phyloP scores from a whole-genome alignment of 108 stramenopile species.

The Cyclotella baltica region DNA sequence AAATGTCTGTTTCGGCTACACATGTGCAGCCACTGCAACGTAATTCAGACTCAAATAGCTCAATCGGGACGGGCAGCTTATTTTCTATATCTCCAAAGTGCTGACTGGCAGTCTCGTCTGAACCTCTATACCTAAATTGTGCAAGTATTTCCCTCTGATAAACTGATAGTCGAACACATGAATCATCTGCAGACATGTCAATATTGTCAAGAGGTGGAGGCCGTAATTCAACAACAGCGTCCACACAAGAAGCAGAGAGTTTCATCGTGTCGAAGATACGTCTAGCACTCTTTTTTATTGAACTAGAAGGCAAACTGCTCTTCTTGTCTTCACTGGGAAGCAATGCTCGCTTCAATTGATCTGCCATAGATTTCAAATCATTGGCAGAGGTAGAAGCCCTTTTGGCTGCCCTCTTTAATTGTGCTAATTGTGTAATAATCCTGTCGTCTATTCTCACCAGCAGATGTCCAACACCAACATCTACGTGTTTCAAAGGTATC shows the following conservation, averaged over 20 bases:
- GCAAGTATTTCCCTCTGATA: conserved; percentile 10
- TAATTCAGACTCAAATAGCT: conserved; percentile 30
- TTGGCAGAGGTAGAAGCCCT: background rate
- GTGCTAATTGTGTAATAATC: background rate
- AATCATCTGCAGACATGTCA: background rate
- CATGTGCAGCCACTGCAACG: conserved; percentile 1
- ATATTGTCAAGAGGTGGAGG: background rate
- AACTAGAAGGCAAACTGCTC: background rate
- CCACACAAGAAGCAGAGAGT: conserved; percentile 23
- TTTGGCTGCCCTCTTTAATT: conserved; percentile 9
- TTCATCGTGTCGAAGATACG: conserved; percentile 19
- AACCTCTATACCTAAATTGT: conserved; percentile 4
- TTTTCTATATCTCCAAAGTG: background rate
- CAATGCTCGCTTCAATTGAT: conserved; percentile 14
- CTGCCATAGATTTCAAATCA: conserved; percentile 19
- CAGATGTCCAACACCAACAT: background rate
- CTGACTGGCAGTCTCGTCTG: background rate
- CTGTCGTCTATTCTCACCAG: conserved; percentile 10
- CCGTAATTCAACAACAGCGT: conserved; percentile 40
- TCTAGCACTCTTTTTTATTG: background rate
- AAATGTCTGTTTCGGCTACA: conserved; percentile 26
- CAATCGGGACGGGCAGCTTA: conserved; percentile 14
- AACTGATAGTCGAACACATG: conserved; percentile 29
- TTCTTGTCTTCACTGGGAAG: background rate
- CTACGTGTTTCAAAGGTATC: background rate